These are phyloP conservation scores for Glomus cerebriforme DNA, from an alignment of 192 early-diverging fungal genomes.

Conservation along the genomic window DNA sequence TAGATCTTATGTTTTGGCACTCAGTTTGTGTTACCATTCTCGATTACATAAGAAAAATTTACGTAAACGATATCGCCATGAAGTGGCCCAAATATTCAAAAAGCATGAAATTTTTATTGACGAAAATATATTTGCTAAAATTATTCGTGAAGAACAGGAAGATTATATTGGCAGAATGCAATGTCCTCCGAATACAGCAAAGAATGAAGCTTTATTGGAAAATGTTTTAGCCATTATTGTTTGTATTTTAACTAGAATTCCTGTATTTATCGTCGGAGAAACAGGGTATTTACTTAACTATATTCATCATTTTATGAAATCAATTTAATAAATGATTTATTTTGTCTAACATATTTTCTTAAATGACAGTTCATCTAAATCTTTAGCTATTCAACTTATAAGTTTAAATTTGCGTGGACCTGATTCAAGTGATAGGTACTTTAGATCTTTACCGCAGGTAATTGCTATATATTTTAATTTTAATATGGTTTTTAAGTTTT, in stretches of 20 bases:
- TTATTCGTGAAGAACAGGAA: conserved; percentile 7
- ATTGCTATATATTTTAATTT: too few species aligned
- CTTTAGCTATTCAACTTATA: conserved; percentile 23
- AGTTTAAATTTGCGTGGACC: conserved; percentile 27
- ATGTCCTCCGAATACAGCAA: too few species aligned
- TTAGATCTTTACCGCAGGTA: conserved; percentile 10
- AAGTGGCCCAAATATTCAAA: conserved; percentile 14
- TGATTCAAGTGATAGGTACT: conserved; percentile 22
- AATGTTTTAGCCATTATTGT: conserved; percentile 18
- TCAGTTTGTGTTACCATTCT: background rate
- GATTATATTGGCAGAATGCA: conserved; percentile 4
- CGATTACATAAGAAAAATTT: too few species aligned
- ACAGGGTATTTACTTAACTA: conserved; percentile 3
- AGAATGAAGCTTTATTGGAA: conserved; percentile 19
- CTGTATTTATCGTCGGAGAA: conserved; percentile 29
- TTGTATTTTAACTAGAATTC: conserved; percentile 30
- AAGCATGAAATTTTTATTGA: background rate
- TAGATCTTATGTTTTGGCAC: background rate
- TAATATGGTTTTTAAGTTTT: too few species aligned
- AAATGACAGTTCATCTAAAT: conserved; percentile 30
- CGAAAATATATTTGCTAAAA: background rate
- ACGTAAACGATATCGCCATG: too few species aligned
- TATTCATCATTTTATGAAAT: too few species aligned
- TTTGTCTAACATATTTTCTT: too few species aligned
- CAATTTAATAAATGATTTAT: too few species aligned